These are phyloP conservation scores for Tolypocladium ophioglossoides DNA, from an alignment of 2,329 filamentous ascomycete species.

Conservation along the genomic window DNA sequence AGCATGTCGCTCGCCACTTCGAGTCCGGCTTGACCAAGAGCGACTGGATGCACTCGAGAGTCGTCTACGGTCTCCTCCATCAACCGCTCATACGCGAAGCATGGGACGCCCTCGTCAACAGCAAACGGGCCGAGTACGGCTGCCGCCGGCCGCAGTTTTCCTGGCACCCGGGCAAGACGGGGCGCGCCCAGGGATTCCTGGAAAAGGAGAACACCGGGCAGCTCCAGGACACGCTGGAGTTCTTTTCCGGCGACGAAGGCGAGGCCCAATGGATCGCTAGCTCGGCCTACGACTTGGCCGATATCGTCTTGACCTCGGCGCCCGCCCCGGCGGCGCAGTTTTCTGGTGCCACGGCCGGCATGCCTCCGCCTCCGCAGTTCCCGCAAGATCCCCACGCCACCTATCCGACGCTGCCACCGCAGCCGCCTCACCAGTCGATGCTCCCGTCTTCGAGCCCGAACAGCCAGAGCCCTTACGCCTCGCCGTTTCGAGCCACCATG, in stretches of 20 bases:
- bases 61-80: constrained; percentile 57
- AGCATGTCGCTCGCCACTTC: constrained; percentile 59
- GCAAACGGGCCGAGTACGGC: constrained; percentile 44
- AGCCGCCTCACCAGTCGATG: constrained; percentile 16
- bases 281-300: constrained; percentile 47
- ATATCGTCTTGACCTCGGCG: constrained; percentile 28
- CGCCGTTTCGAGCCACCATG: constrained; percentile 20
- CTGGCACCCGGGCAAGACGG: constrained; percentile 48
- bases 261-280: constrained; percentile 47
- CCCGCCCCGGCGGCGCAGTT: constrained; percentile 20
- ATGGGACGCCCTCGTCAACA: constrained; percentile 46
- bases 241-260: constrained; percentile 47
- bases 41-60: constrained; percentile 60
- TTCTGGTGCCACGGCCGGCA: constrained; percentile 12
- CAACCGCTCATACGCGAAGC: constrained; percentile 50
- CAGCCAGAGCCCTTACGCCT: constrained; percentile 14
- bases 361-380: constrained; percentile 12
- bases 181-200: constrained; percentile 44
- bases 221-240: constrained; percentile 54
- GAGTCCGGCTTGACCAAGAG: constrained; percentile 50
- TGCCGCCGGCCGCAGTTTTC: constrained; percentile 48
- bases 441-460: constrained; percentile 9
- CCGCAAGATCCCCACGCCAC: constrained; percentile 18
- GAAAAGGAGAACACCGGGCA: constrained; percentile 54
- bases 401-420: constrained; percentile 21